Evolutionary conservation across 2,329 filamentous ascomycete species (phyloP), one percentile per base, ranked within the genome.

Genomic region (Diaporthe helianthi): DNA sequence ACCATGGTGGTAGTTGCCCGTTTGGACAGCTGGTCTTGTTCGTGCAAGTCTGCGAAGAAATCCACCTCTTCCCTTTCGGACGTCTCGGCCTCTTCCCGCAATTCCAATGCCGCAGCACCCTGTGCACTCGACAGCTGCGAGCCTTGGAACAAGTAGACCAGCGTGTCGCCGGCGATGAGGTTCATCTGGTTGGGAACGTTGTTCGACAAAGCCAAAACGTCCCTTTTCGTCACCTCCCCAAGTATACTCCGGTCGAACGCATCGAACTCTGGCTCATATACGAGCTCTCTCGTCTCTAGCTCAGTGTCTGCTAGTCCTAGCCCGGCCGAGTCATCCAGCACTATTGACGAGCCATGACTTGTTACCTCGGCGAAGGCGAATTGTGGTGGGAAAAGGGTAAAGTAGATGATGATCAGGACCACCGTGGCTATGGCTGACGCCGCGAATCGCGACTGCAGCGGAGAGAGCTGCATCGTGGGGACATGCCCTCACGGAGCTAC

Each of bases 361-460:
- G 81, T 69, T 67, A 93, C 89, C 65, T 84, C 82, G 12, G 91
- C 91, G 73, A 90, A 85, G 54, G 88, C 91, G 72, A 90, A 85
- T 65, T 83, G 83, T 22, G 87, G 85, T 53, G 84, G 85, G 69
- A 86, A 86, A 46, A 92, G 82, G 31, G 87, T 79, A 69, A 91
- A 80, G 76, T 89, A 91, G 51, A 93, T 77, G 47, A 88, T 75
- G 41, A 91, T 74, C 38, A 92, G 78, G 63, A 91, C 76, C 36
- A 87, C 79, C 3, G 88, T 87, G 66, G 89, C 87, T 75, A 86
- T 82, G 65, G 91, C 77, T 69, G 90, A 92, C 75, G 90, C 89
- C 76, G 87, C 87, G 76, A 93, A 87, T 77, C 91, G 90, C 81
- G 89, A 91, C 82, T 92, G 92, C 74, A 92, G 82, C 75, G 87